These are phyloP conservation scores for Boletus sp. DNA, from an alignment of 768 basidiomycete species.

Conservation along the genomic window DNA sequence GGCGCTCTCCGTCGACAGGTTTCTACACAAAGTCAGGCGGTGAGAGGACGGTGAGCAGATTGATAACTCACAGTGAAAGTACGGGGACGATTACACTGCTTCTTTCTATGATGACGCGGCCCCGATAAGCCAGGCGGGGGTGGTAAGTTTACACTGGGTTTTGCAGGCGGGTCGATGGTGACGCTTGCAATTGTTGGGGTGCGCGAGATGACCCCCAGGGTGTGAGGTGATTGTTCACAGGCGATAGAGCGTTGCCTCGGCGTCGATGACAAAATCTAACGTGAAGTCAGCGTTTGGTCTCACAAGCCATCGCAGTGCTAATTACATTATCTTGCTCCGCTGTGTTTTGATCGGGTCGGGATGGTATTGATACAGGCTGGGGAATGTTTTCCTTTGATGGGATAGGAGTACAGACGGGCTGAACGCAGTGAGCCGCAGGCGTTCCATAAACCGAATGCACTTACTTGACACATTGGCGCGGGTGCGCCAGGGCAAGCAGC, in stretches of 20 bases:
- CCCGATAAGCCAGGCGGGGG: constrained; percentile 9
- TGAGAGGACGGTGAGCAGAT: background rate
- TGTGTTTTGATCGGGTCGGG: background rate
- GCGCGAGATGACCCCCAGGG: background rate
- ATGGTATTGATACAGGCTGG: background rate
- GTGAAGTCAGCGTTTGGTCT: background rate
- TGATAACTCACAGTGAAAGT: constrained; percentile 1
- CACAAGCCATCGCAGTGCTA: background rate
- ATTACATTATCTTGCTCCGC: constrained; percentile 1
- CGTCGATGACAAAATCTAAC: constrained; percentile 5
- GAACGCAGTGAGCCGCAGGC: background rate
- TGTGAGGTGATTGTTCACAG: background rate
- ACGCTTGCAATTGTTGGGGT: background rate
- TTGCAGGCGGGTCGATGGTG: background rate
- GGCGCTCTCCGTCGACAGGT: background rate
- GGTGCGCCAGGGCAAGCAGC: background rate
- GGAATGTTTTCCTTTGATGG: background rate
- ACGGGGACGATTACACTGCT: background rate
- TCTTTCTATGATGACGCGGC: background rate
- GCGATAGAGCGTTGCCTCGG: background rate
- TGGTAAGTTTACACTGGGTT: constrained; percentile 1
- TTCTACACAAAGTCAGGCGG: constrained; percentile 2
- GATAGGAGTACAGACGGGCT: constrained; percentile 1
- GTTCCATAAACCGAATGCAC: background rate
- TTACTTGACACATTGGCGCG: background rate